Evolutionary conservation across 805 yeast species (phyloP).

Genomic region (Candida tibetensis): DNA sequence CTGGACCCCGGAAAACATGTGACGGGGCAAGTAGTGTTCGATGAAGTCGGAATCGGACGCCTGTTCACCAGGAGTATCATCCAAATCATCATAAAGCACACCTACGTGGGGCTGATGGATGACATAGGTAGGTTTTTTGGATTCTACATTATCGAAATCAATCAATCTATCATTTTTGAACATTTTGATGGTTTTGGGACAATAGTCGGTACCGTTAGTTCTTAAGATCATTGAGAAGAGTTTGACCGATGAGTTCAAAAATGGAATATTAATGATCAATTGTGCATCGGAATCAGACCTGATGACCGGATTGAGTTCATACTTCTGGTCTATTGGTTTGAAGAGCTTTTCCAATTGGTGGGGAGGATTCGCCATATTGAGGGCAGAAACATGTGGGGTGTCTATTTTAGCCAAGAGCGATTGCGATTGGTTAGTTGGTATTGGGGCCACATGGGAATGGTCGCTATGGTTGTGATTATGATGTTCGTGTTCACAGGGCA

Average conservation of each 20-base stretch:
- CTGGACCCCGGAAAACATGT: slow-evolving; percentile 65
- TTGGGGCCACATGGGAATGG: slow-evolving; percentile 51
- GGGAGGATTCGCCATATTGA: slow-evolving; percentile 58
- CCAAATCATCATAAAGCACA: slow-evolving; percentile 37
- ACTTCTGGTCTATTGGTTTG: slow-evolving; percentile 49
- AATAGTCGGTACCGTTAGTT: slow-evolving; percentile 56
- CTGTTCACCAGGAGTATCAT: slow-evolving; percentile 30
- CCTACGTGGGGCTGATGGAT: slow-evolving; percentile 69
- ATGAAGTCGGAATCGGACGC: slow-evolving; percentile 53
- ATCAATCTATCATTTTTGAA: slow-evolving; percentile 67
- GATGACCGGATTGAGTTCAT: slow-evolving; percentile 43
- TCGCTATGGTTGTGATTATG: slow-evolving; percentile 26
- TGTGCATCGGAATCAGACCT: slow-evolving; percentile 84
- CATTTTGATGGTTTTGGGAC: slow-evolving; percentile 68
- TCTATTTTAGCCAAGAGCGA: slow-evolving; percentile 64
- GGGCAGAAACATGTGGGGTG: slow-evolving; percentile 54
- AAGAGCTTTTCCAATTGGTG: slow-evolving; percentile 52
- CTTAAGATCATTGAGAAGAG: slow-evolving; percentile 71
- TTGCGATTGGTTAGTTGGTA: slow-evolving; percentile 67
- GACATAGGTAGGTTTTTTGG: slow-evolving; percentile 47
- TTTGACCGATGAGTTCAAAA: slow-evolving; percentile 65
- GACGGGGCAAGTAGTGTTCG: slow-evolving; percentile 79
- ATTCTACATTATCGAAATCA: slow-evolving; percentile 67
- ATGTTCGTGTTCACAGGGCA: slow-evolving; percentile 25
- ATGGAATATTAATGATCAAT: slow-evolving; percentile 73